Base-by-base conservation (phyloP, 75 land plant species). In the Isoetes taiwanensis region DNA sequence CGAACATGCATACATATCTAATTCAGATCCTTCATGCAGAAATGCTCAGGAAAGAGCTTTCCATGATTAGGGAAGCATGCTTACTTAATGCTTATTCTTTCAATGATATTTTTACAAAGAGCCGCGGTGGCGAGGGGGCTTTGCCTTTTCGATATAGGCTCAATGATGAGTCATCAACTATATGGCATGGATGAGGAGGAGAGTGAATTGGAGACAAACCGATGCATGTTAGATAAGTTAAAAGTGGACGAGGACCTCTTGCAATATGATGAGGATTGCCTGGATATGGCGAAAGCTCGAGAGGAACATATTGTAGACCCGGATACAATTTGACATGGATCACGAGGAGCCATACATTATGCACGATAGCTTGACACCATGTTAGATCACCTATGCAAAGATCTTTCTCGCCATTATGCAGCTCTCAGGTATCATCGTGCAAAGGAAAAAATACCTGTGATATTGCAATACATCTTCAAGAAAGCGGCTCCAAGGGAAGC, bases 191-290 rank as follows among this genome's bases (percentile, higher is more conserved):
- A 46, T 23, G 25, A 46, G 21, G 50, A 46, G 50, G 50, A 46
- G 16, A 46, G 50, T 16, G 50, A 46, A 23, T 23, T 46, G 50
- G 50, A 46, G 16, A n/a, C n/a, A n/a, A 46, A 46, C 25, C 25
- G 16, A 6, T 46, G 50, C 23, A 19, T 46, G 6, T 6, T 46
- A 4, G 50, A 19, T n/a, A 46, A 46, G 50, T 23, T 46, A 19
- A 19, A 46, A 23, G 50, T n/a, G 50, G 50, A 46, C 50, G 16
- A 46, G 50, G 50, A n/a, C n/a, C n/a, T n/a, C n/a, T n/a, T n/a
- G n/a, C n/a, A n/a, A n/a, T n/a, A n/a, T n/a, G n/a, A n/a, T n/a
- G n/a, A n/a, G n/a, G n/a, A n/a, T n/a, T n/a, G n/a, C n/a, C n/a
- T n/a, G n/a, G n/a, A n/a, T n/a, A n/a, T n/a, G n/a, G n/a, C n/a